Conservation (phyloP, 768 basidiomycete genomes). For the Lactarius tabidus region DNA sequence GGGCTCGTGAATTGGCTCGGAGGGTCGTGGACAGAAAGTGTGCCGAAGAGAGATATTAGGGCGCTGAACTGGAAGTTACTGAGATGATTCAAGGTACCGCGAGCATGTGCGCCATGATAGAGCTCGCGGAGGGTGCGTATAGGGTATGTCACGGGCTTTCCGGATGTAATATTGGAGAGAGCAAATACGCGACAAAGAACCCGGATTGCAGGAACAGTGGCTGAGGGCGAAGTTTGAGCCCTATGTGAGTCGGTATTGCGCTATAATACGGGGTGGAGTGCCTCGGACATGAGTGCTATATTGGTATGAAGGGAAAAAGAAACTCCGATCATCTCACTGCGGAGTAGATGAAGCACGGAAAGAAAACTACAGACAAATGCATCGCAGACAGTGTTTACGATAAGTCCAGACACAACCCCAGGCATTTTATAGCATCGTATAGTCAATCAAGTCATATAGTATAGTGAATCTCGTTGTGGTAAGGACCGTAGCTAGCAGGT, state of each 20-base stretch:
- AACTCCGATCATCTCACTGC: too few species aligned
- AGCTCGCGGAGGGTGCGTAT: constrained; percentile 13
- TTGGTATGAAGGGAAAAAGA: too few species aligned
- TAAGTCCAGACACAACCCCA: too few species aligned
- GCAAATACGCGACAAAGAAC: constrained; percentile 23
- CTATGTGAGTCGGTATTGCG: neutral
- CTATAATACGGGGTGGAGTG: neutral
- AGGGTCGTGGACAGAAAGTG: constrained; percentile 15
- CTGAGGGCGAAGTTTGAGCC: neutral
- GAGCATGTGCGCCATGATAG: constrained; percentile 14
- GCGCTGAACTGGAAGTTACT: constrained; percentile 19
- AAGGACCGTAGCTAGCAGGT: too few species aligned
- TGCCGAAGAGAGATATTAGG: constrained; percentile 23
- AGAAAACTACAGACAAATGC: too few species aligned
- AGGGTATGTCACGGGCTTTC: constrained; percentile 7
- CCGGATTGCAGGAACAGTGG: constrained; percentile 15
- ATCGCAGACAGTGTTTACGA: too few species aligned
- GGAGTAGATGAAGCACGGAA: too few species aligned
- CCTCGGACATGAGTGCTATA: neutral
- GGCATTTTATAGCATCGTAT: too few species aligned
- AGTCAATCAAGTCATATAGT: too few species aligned
- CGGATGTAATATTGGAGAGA: constrained; percentile 6
- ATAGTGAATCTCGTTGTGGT: too few species aligned
- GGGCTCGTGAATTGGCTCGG: constrained; percentile 10
- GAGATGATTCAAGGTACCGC: constrained; percentile 11